Percentiles rank a stretch among this genome's conserved stretches.
Conservation (phyloP, 768 basidiomycete genomes). For the Calvatia gigantea region DNA sequence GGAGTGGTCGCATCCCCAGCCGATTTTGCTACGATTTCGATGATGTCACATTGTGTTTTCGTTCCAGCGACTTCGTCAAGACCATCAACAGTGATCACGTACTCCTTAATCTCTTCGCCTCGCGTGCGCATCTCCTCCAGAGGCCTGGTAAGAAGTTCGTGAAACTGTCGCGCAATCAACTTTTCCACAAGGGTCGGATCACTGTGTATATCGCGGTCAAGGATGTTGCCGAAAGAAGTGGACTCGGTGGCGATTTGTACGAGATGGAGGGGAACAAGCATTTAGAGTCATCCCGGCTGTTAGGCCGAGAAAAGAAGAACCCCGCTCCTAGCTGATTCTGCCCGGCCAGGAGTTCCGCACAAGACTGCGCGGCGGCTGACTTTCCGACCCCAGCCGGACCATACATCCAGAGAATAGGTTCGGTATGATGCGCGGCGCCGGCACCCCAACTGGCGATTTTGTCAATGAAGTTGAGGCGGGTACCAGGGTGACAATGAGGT, state of each 20-base stretch:
- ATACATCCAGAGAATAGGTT: conserved; percentile 1
- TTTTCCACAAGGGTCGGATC: not conserved
- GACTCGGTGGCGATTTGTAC: not conserved
- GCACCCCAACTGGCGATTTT: not conserved
- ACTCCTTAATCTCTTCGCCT: not conserved
- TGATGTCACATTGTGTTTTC: not conserved
- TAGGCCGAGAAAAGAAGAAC: conserved; percentile 12
- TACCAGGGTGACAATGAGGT: not conserved
- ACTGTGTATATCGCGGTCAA: not conserved
- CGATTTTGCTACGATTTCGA: not conserved
- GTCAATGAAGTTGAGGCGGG: not conserved
- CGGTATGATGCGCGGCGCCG: not conserved
- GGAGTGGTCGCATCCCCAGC: not conserved
- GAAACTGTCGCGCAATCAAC: conserved; percentile 1
- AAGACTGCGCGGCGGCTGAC: conserved; percentile 1
- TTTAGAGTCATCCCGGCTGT: not conserved
- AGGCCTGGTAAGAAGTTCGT: conserved; percentile 1
- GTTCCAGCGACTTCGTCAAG: not conserved
- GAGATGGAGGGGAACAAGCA: conserved; percentile 7
- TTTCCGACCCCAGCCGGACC: conserved; percentile 6
- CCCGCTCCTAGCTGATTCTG: not conserved
- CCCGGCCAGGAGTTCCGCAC: not conserved
- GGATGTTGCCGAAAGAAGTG: not conserved
- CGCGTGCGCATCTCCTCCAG: not conserved
- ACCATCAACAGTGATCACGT: not conserved